Conservation (phyloP, 2,329 filamentous ascomycete species). For the Arthrobotrys sphaeroides region DNA sequence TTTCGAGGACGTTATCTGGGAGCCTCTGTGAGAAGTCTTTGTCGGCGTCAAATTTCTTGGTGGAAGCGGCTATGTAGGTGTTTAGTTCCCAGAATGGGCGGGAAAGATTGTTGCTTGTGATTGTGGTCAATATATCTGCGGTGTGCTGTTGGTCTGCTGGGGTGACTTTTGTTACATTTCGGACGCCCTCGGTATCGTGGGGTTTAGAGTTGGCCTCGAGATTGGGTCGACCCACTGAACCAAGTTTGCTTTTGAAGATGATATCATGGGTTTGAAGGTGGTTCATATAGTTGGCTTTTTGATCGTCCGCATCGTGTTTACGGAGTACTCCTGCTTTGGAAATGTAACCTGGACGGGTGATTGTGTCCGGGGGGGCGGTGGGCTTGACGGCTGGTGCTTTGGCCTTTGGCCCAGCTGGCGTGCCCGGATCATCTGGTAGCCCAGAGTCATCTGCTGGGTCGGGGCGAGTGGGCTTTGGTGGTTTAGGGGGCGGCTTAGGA, state of each 20-base stretch:
- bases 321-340: background rate
- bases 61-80: conserved; percentile 15
- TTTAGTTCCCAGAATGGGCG: conserved; percentile 46
- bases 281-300: background rate
- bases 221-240: too few relatives aligned
- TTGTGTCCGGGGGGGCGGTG: too few relatives aligned
- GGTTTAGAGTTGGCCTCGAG: background rate
- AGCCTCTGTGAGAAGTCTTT: background rate
- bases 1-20: conserved; percentile 20
- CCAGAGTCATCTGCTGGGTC: background rate
- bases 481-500: background rate
- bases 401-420: background rate
- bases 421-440: background rate
- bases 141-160: background rate
- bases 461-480: background rate
- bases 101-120: background rate
- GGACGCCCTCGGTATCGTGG: background rate
- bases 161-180: background rate
- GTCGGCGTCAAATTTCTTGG: background rate
- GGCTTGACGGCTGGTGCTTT: background rate
- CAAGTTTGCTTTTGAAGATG: background rate
- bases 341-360: too few relatives aligned
- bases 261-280: background rate
- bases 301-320: background rate
- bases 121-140: background rate